Base-by-base conservation (phyloP, 352 stramenopile genomes). In the Pythium rhizo-oryzae region DNA sequence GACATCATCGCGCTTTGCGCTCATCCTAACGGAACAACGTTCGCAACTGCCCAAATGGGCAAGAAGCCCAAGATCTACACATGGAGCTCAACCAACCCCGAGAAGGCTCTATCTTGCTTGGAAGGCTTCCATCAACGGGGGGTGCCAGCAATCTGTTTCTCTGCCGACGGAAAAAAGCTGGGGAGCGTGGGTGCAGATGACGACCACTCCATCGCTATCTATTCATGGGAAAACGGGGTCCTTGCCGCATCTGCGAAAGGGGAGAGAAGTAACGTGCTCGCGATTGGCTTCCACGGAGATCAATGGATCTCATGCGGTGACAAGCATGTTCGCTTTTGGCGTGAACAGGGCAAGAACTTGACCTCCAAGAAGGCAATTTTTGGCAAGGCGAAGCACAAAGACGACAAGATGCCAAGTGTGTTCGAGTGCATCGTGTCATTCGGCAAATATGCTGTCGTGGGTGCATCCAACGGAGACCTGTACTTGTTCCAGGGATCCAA, bases 21-120 rank as follows among this genome's bases (percentile, higher is more conserved):
- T 15, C 91, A 98, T 65, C 87, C 93, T 6, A 89, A 90, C 50
- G 73, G 85, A 4, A 78, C 71, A 23, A 85, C 85, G 16, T 93
- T 96, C 28, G 94, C 93, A 0, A 97, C 87, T 4, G 91, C 90
- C 3, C 89, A 97, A 69, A 89, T 94, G 74, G 90, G 89, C 47
- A 93, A 95, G 35, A 80, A 80, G 0, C 82, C 83, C 0, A 92
- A 87, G 46, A 91, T 98, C 24, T 95, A 92, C 58, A 76, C 91
- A 12, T 97, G 92, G 84, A 79, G 68, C 54, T 84, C 80, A 13
- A 51, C 43, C 16, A 72, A 60, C 23, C 62, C 59, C 19, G 71
- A 60, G n/a, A 44, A 69, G 44, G 54, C 72, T 23, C 53, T 90
- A 6, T 72, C 77, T 0, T 90, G 76, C 58, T 61, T 94, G 0